phyloP scores from a whole-genome alignment of 2,329 filamentous ascomycete species.

The Fusarium pininemorale region DNA sequence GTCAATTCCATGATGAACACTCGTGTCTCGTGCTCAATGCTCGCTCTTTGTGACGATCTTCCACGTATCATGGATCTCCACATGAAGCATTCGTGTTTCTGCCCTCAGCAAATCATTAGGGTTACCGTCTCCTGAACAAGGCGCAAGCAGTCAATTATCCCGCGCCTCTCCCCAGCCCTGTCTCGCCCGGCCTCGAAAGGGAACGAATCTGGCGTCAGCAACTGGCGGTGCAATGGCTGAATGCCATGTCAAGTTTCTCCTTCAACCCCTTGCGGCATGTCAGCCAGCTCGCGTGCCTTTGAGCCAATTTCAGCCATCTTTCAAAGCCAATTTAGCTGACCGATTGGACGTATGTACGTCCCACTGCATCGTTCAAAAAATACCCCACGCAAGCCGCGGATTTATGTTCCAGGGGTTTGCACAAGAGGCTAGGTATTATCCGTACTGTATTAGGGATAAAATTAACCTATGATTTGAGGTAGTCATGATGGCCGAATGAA shows the following conservation, averaged over 20 bases:
- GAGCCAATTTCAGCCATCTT: conserved; percentile 28
- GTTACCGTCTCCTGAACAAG: conserved; percentile 8
- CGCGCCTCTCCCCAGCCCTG: conserved; percentile 29
- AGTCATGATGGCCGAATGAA: not conserved
- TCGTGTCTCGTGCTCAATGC: not conserved
- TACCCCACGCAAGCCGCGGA: conserved; percentile 26
- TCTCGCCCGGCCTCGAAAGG: conserved; percentile 17
- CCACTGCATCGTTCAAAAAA: conserved; percentile 6
- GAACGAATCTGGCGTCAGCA: conserved; percentile 3
- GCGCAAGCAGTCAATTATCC: conserved; percentile 19
- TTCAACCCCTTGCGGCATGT: not conserved
- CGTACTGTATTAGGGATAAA: not conserved
- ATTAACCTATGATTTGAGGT: not conserved
- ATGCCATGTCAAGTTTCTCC: conserved; percentile 7
- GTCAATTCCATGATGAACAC: conserved; percentile 15
- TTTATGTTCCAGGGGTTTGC: not conserved
- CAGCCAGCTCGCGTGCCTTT: conserved; percentile 28
- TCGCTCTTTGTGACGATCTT: conserved; percentile 19
- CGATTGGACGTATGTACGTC: not conserved
- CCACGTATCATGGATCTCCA: conserved; percentile 31
- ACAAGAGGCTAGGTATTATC: not conserved
- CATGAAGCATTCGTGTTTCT: conserved; percentile 20
- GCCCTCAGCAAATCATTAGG: conserved; percentile 21
- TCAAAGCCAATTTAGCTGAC: conserved; percentile 23
- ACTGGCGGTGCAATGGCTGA: conserved; percentile 11